phyloP scores from a whole-genome alignment of 306 rosid species.

The Nissolia schottii region DNA sequence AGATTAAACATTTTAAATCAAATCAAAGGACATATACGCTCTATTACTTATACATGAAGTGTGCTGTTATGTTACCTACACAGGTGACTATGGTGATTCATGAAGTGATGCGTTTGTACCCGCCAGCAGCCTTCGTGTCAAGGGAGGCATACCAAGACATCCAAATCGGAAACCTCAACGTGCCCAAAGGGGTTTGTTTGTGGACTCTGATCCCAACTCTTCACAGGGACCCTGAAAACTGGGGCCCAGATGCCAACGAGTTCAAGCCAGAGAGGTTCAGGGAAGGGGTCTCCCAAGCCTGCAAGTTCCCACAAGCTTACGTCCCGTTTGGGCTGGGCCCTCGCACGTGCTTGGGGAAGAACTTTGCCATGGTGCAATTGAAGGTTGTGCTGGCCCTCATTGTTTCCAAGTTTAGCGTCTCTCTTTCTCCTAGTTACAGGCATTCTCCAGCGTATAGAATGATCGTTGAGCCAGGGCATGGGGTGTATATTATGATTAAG shows the following conservation, averaged over 20 bases:
- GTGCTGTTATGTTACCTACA: neutral
- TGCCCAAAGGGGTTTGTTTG: constrained; percentile 38
- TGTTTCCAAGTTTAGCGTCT: constrained; percentile 35
- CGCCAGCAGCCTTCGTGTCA: constrained; percentile 1
- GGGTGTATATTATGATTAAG: constrained; percentile 39
- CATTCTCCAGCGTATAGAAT: constrained; percentile 61
- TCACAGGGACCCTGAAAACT: constrained; percentile 31
- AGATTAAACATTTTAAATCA: neutral
- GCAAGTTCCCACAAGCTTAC: constrained; percentile 38
- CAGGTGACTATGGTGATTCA: constrained; percentile 43
- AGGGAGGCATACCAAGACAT: constrained; percentile 29
- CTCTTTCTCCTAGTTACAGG: constrained; percentile 45
- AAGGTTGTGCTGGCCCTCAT: constrained; percentile 20
- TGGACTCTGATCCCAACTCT: neutral
- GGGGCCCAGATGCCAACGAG: constrained; percentile 30
- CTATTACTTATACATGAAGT: neutral
- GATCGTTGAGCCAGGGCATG: constrained; percentile 62
- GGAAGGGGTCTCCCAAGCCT: constrained; percentile 24
- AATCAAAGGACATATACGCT: neutral
- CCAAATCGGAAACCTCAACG: constrained; percentile 21
- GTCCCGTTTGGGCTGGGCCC: constrained; percentile 37
- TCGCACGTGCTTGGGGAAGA: constrained; percentile 33
- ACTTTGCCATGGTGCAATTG: constrained; percentile 16
- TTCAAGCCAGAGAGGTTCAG: constrained; percentile 38
- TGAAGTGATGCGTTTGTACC: constrained; percentile 35